These are phyloP conservation scores for Eucalyptus pauciflora DNA, from an alignment of 345 rosid species.

Conservation along the genomic window DNA sequence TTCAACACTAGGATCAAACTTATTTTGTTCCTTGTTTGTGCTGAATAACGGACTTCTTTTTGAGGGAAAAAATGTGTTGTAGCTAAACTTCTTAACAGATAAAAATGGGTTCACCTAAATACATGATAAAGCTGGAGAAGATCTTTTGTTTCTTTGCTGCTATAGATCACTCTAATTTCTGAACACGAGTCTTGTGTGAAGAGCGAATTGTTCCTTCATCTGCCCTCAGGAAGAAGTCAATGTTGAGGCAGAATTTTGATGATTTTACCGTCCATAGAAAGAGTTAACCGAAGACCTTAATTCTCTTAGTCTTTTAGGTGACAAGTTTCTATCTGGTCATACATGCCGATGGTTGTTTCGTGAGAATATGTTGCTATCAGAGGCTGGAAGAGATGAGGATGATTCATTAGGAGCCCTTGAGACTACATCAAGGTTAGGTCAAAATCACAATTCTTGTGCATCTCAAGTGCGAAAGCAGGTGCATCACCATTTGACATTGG, in stretches of 20 bases:
- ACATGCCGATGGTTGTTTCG: neutral
- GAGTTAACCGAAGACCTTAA: neutral
- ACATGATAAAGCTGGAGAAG: neutral
- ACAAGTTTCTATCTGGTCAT: neutral
- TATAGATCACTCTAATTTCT: neutral
- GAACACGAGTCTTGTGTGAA: neutral
- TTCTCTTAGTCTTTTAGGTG: neutral
- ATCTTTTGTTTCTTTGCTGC: neutral
- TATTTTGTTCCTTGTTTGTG: neutral
- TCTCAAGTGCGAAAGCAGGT: slow-evolving; percentile 17
- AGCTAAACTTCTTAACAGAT: neutral
- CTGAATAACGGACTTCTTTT: neutral
- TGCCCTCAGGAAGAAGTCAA: neutral
- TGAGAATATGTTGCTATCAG: neutral
- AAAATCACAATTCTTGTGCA: slow-evolving; percentile 9
- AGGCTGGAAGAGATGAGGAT: neutral
- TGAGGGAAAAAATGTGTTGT: neutral
- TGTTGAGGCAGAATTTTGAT: neutral
- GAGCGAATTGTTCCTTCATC: neutral
- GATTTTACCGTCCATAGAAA: neutral
- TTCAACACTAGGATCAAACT: neutral
- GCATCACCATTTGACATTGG: slow-evolving; percentile 33
- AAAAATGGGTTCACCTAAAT: neutral
- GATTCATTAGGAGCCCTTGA: neutral
- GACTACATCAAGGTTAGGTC: slow-evolving; percentile 33